phyloP scores from a whole-genome alignment of 352 stramenopile species.

The Pythium phragmiticola region DNA sequence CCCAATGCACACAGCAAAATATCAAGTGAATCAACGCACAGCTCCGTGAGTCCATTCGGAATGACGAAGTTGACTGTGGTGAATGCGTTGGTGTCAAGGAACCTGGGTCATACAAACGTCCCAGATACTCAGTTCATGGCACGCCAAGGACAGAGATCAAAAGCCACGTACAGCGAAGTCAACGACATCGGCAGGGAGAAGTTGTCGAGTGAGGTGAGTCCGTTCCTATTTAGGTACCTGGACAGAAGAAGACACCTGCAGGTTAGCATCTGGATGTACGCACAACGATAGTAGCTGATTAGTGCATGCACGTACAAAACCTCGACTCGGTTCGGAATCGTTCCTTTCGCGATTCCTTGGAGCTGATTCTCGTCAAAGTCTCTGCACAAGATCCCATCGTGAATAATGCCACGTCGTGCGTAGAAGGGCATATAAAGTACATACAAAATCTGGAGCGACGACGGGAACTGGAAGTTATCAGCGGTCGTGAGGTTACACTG shows the following conservation, averaged over 20 bases:
- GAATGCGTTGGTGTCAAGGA: neutral
- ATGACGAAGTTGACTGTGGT: conserved; percentile 18
- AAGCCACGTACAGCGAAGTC: conserved; percentile 2
- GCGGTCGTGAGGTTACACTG: conserved; percentile 12
- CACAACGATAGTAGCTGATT: neutral
- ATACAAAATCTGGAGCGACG: conserved; percentile 12
- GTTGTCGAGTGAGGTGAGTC: conserved; percentile 10
- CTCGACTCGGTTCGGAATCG: conserved; percentile 10
- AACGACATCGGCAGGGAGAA: conserved; percentile 10
- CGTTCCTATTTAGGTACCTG: conserved; percentile 16
- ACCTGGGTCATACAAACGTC: neutral
- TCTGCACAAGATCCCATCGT: neutral
- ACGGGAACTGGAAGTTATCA: conserved; percentile 20
- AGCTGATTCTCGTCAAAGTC: conserved; percentile 23
- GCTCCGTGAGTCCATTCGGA: conserved; percentile 3
- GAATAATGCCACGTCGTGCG: neutral
- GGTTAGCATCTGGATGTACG: neutral
- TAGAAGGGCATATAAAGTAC: neutral
- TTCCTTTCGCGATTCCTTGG: conserved; percentile 11
- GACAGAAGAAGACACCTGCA: neutral
- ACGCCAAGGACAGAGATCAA: neutral
- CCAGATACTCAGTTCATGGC: neutral
- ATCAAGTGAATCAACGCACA: conserved; percentile 8
- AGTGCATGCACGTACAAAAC: conserved; percentile 12
- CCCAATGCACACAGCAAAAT: neutral